Conservation (phyloP, 2,329 filamentous ascomycete genomes). For the Venturiaceae sp. region DNA sequence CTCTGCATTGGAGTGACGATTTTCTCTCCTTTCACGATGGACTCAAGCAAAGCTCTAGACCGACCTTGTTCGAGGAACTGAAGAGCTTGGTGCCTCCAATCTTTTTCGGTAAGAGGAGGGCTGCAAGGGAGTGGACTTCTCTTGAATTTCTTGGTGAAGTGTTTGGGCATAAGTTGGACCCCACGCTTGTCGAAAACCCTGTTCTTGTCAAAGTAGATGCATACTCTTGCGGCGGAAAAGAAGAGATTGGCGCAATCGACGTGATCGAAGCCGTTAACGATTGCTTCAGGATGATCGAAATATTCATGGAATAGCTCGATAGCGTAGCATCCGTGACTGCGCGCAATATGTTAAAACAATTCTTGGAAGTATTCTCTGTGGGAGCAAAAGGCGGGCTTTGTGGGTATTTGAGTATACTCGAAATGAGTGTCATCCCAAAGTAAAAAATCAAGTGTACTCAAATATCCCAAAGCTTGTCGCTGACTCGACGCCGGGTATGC, state of each 20-base stretch:
- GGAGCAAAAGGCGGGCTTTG: too few relatives aligned
- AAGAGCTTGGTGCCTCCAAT: constrained; percentile 11
- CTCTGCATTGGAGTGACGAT: neutral
- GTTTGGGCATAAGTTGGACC: neutral
- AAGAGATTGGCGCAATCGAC: constrained; percentile 11
- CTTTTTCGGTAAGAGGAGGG: neutral
- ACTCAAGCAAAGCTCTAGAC: constrained; percentile 9
- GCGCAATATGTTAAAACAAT: too few relatives aligned
- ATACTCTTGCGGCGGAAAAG: constrained; percentile 11
- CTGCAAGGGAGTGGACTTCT: neutral
- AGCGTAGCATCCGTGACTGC: constrained; percentile 2
- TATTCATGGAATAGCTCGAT: constrained; percentile 9
- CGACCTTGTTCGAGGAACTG: constrained; percentile 10
- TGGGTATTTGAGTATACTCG: too few relatives aligned
- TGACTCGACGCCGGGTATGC: neutral
- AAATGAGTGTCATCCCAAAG: too few relatives aligned
- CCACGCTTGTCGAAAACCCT: neutral
- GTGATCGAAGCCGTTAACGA: constrained; percentile 2
- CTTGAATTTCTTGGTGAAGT: neutral
- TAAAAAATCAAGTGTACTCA: too few relatives aligned
- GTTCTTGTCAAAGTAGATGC: constrained; percentile 5
- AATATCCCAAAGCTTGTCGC: too few relatives aligned
- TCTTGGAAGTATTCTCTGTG: too few relatives aligned
- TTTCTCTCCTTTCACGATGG: constrained; percentile 6
- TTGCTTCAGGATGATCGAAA: neutral